Evolutionary conservation across 2,329 filamentous ascomycete species (phyloP), one percentile per base, ranked within the genome.

Genomic region (Clonostachys rosea): DNA sequence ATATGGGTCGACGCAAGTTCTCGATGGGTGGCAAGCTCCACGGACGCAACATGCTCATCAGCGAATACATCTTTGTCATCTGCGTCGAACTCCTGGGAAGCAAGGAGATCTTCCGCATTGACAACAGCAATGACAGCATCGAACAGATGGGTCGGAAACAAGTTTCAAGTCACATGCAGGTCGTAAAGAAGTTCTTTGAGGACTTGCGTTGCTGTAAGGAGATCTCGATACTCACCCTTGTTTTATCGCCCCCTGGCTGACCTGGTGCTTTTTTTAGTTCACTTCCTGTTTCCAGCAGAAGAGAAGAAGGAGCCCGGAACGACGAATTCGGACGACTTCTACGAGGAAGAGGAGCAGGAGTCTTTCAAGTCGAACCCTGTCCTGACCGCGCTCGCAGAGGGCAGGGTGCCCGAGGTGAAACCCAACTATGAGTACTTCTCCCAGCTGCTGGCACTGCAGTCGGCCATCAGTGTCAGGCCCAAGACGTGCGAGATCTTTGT

Each of bases 161-260:
- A 56, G 81, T 87, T 6, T 86, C 83, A 3, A 86, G 82, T 58
- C 83, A 87, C 57, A 86, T 87, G 58, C 83, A 87, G 59, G 83
- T 87, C 13, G 67, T 86, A 47, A 86, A 86, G 67, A 79, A 79
- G 45, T 84, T 86, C 60, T 79, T 87, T 53, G 73, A 75, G 47
- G 75, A 78, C 47, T 70, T 86, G 52, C 75, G 79, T 40, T 81
- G 78, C 60, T 85, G 82, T 85, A 68, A 75, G 81, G 71, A 14
- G 5, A 11, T 14, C 36, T 34, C 20, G 12, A 40, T 18, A n/a
- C 40, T 18, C 33, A 5, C 17, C 43, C n/a, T 30, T 14, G 13
- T 34, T 41, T 41, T 6, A 18, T 30, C 24, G 30, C 9, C 9
- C 24, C 24, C 24, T 30, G 24, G 12, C 5, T 43, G 12, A 34